phyloP scores from a whole-genome alignment of 1,284 basidiomycete species.

The Cryptococcus sp. region DNA sequence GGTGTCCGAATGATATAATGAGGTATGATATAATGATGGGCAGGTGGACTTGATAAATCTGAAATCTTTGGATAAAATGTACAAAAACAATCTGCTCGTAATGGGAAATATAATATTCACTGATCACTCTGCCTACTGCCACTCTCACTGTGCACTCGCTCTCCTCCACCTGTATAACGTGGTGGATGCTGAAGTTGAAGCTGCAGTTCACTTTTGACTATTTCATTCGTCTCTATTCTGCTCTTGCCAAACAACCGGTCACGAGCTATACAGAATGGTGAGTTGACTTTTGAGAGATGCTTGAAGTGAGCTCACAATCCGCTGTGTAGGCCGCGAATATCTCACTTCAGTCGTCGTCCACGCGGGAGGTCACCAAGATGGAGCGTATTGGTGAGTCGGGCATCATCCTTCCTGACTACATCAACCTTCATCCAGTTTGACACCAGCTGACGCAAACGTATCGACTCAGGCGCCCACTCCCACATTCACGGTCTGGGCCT shows the following conservation, averaged over 20 bases:
- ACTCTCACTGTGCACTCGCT: too few species aligned
- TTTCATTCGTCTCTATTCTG: too few species aligned
- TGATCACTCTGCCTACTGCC: too few species aligned
- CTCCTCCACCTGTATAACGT: too few species aligned
- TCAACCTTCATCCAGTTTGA: not conserved
- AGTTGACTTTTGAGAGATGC: too few species aligned
- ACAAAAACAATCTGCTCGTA: too few species aligned
- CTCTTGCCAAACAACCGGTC: too few species aligned
- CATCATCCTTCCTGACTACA: not conserved
- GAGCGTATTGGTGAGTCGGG: conserved; percentile 78
- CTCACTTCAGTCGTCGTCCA: conserved; percentile 50
- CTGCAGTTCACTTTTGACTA: too few species aligned
- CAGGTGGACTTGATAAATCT: conserved; percentile 2
- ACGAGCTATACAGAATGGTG: too few species aligned
- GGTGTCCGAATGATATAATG: not conserved
- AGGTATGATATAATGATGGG: not conserved
- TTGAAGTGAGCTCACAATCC: too few species aligned
- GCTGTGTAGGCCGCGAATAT: conserved; percentile 52
- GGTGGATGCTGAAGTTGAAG: too few species aligned
- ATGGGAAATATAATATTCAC: too few species aligned
- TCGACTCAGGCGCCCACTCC: conserved; percentile 80
- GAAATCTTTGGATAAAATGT: conserved; percentile 26
- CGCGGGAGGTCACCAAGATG: conserved; percentile 91
- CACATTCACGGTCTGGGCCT: conserved; percentile 93
- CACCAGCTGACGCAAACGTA: not conserved